Conservation (phyloP, 768 basidiomycete genomes). For the Boletellus ananas region DNA sequence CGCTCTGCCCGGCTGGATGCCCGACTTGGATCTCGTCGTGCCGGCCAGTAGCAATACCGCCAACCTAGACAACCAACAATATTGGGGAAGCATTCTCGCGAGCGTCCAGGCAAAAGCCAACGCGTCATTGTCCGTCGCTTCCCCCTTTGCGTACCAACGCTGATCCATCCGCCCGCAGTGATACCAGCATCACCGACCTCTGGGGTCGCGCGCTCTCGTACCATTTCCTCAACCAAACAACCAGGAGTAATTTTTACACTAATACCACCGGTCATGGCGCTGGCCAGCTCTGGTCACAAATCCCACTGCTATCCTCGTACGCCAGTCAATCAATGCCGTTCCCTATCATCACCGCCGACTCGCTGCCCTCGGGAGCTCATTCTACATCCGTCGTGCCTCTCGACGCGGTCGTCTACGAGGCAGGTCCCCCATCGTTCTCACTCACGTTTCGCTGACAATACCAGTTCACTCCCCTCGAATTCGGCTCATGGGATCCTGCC, state of each 20-base stretch:
- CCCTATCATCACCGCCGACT: slow-evolving; percentile 61
- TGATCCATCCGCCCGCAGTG: slow-evolving; percentile 32
- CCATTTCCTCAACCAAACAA: slow-evolving; percentile 70
- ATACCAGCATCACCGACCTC: slow-evolving; percentile 62
- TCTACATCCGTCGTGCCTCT: slow-evolving; percentile 37
- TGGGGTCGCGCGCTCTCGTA: slow-evolving; percentile 65
- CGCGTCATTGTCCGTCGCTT: slow-evolving; percentile 45
- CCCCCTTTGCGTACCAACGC: not conserved
- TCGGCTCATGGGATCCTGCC: slow-evolving; percentile 71
- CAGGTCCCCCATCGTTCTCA: slow-evolving; percentile 26
- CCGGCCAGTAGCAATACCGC: slow-evolving; percentile 50
- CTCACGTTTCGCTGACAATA: slow-evolving; percentile 1
- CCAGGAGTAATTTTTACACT: slow-evolving; percentile 54
- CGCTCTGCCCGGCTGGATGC: slow-evolving; percentile 49
- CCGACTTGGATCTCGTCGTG: slow-evolving; percentile 53
- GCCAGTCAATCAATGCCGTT: slow-evolving; percentile 52
- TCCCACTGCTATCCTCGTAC: slow-evolving; percentile 50
- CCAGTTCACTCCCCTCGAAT: slow-evolving; percentile 60
- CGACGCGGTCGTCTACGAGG: slow-evolving; percentile 55
- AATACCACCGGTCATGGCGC: slow-evolving; percentile 62
- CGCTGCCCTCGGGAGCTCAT: slow-evolving; percentile 45
- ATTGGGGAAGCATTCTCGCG: slow-evolving; percentile 51
- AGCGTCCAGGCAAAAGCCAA: slow-evolving; percentile 55
- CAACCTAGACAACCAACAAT: slow-evolving; percentile 45
- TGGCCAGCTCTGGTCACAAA: slow-evolving; percentile 65